phyloP scores from a whole-genome alignment of 805 yeast species.

The Naumovozyma baii region DNA sequence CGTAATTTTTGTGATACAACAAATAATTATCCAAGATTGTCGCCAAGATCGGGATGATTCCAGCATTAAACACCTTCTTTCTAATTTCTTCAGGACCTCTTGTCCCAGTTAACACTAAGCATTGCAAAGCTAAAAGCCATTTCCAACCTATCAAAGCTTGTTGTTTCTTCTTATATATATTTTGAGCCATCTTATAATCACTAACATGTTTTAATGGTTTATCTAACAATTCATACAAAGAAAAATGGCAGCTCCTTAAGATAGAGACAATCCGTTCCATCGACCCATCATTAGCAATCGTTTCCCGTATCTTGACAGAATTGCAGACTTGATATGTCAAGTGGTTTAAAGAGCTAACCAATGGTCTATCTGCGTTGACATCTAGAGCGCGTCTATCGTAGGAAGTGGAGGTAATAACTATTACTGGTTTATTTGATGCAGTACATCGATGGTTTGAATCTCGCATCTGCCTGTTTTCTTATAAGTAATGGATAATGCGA shows the following conservation, averaged over 20 bases:
- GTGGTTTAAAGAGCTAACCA: constrained; percentile 85
- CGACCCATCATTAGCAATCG: constrained; percentile 84
- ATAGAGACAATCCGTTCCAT: constrained; percentile 79
- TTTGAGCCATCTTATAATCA: constrained; percentile 13
- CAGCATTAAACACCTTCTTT: constrained; percentile 81
- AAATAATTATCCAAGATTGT: constrained; percentile 86
- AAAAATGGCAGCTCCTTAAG: constrained; percentile 62
- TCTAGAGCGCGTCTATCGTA: constrained; percentile 91
- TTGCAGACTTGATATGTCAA: constrained; percentile 79
- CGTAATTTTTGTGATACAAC: constrained; percentile 30
- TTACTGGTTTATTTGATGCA: constrained; percentile 79
- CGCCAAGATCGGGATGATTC: constrained; percentile 81
- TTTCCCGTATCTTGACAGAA: constrained; percentile 82
- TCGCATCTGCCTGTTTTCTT: constrained; percentile 48
- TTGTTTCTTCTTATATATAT: constrained; percentile 28
- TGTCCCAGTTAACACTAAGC: constrained; percentile 83
- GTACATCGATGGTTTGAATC: constrained; percentile 80
- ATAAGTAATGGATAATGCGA: too few species aligned
- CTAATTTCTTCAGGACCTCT: constrained; percentile 84
- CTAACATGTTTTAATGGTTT: constrained; percentile 13
- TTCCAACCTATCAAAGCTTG: constrained; percentile 78
- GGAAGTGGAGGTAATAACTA: constrained; percentile 75
- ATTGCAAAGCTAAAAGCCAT: constrained; percentile 92
- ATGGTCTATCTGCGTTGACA: constrained; percentile 78
- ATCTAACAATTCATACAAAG: constrained; percentile 14